A percentile compares a stretch with the other conserved stretches of the same genome.
These are phyloP conservation scores for Chlorella vulgaris DNA, from an alignment of 139 green algal species.

Conservation along the genomic window DNA sequence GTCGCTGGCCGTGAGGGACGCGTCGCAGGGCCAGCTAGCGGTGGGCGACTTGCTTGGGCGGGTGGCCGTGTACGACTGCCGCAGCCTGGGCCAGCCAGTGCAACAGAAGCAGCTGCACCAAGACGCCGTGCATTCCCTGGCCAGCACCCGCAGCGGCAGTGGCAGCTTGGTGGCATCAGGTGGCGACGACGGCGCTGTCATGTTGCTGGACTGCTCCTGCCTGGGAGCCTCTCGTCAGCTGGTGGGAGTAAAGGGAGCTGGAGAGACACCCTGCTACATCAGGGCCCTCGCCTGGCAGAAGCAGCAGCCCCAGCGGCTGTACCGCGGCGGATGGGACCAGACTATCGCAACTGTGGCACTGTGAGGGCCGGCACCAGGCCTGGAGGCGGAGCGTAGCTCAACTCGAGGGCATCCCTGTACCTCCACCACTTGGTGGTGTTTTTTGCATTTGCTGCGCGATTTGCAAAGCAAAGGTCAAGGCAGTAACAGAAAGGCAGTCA, in stretches of 20 bases:
- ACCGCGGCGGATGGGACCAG: constrained; percentile 21
- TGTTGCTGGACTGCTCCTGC: not conserved
- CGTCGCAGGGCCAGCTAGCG: not conserved
- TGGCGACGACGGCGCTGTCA: constrained; percentile 16
- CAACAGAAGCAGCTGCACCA: constrained; percentile 1
- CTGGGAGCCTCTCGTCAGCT: constrained; percentile 1
- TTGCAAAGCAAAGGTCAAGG: not conserved
- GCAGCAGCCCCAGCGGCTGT: constrained; percentile 1
- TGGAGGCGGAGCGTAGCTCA: no score
- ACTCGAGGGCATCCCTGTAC: no score
- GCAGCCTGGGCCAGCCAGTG: constrained; percentile 4
- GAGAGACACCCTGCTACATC: constrained; percentile 6
- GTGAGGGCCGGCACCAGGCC: not conserved
- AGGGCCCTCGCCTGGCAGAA: constrained; percentile 7
- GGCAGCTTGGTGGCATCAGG: not conserved
- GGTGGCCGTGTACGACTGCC: not conserved
- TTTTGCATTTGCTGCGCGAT: not conserved
- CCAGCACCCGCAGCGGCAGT: not conserved
- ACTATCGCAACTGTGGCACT: not conserved
- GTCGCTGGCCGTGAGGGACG: not conserved
- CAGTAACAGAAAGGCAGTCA: not conserved
- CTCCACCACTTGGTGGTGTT: no score
- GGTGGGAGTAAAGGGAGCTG: not conserved
- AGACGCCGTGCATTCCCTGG: constrained; percentile 25
- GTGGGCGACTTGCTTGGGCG: constrained; percentile 11